phyloP scores from a whole-genome alignment of 192 early-diverging fungal genomes.

The Funneliformis geosporum region DNA sequence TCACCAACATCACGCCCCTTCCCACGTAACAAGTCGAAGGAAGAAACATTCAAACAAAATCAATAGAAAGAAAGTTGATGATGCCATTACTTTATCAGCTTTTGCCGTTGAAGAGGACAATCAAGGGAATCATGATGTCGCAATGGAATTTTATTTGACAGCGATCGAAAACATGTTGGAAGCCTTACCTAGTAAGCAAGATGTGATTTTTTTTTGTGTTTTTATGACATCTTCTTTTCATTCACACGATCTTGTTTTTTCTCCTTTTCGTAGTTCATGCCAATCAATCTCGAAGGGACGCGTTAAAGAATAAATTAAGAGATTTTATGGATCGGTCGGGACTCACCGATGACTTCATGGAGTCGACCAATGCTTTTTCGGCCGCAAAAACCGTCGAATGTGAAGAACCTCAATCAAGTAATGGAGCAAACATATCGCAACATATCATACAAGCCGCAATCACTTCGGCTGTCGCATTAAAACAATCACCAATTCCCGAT shows the following conservation, averaged over 20 bases:
- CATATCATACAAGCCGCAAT: slow-evolving; percentile 49
- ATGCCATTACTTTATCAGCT: slow-evolving; percentile 36
- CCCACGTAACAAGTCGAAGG: slow-evolving; percentile 1
- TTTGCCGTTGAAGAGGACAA: slow-evolving; percentile 45
- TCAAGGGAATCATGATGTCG: slow-evolving; percentile 39
- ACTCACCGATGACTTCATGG: not conserved
- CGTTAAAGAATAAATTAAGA: not conserved
- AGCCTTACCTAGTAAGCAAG: slow-evolving; percentile 43
- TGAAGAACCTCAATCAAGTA: not conserved
- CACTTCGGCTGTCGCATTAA: slow-evolving; percentile 50
- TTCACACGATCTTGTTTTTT: not conserved
- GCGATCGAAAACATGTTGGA: slow-evolving; percentile 42
- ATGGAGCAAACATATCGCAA: not conserved
- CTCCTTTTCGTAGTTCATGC: slow-evolving; percentile 7
- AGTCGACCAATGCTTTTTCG: not conserved
- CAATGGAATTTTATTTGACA: slow-evolving; percentile 41
- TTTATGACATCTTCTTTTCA: not conserved
- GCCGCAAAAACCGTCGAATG: not conserved
- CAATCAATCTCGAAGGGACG: slow-evolving; percentile 14
- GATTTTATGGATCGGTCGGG: slow-evolving; percentile 2
- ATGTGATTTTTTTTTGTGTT: not conserved
- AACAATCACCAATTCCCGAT: slow-evolving; percentile 60
- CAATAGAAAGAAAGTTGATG: slow-evolving; percentile 42
- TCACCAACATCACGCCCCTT: not conserved
- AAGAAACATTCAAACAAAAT: slow-evolving; percentile 35